Evolutionary conservation across 31 red algal genomes (phyloP), one percentile per base, ranked within the genome.

Genomic region (Porphyra umbilicalis): DNA sequence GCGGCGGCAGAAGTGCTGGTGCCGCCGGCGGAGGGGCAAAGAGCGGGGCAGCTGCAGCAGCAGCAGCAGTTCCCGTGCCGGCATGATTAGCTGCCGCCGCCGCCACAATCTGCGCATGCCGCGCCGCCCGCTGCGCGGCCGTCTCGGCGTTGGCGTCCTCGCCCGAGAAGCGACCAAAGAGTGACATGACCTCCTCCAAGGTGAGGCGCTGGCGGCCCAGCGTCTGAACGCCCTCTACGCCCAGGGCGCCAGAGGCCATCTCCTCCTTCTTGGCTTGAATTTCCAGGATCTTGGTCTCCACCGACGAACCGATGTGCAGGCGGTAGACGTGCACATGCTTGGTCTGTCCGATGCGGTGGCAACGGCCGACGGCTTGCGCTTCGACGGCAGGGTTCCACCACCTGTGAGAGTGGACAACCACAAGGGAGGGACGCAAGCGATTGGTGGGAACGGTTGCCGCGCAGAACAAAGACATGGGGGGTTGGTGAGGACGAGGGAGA

Each of bases 351-450:
- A 98, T 92, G n/a, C 93, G 87, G 68, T 95, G 93, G 18, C 84
- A 84, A 34, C 90, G 84, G 79, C 95, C 92, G 18, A 88, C 85
- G 25, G 89, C 93, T 38, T 98, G 92, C 36, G 90, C 84, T 68
- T 95, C 96, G 31, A 95, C 85, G 18, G 84, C 79, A 38, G 91
- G 91, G 77, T 98, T 95, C 96, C 92, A 98, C 90, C 90, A 93
- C 32, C 57, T 71, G 57, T 29, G 20, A 29, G 57, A 13, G 14
- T 4, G 30, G 13, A 25, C 4, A 71, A 2, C 57, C 25, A 29
- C 13, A 71, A 71, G 4, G 57, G 57, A 71, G 4, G 25, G n/a
- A n/a, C n/a, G n/a, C n/a, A n/a, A n/a, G n/a, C n/a, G n/a, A n/a
- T n/a, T n/a, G n/a, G n/a, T n/a, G n/a, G n/a, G n/a, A n/a, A n/a